A percentile compares a stretch with the other conserved stretches of the same genome.
Evolutionary conservation across 345 rosid genomes (phyloP).

Genomic region (Euphorbia lathyris): DNA sequence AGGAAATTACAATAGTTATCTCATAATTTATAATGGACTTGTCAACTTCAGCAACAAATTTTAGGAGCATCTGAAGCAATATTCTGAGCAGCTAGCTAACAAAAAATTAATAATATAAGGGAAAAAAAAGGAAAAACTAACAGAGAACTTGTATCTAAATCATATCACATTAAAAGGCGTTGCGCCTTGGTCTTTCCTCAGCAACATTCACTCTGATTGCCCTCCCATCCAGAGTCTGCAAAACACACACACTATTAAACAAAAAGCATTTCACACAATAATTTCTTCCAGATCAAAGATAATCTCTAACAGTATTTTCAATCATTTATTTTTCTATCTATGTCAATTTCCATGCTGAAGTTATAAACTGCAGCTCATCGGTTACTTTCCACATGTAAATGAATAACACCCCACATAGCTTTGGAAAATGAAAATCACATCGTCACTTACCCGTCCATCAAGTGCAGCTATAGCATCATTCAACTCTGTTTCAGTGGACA

Average conservation of each 20-base stretch:
- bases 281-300: not conserved
- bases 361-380: not conserved
- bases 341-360: too few species aligned
- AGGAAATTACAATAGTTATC: not conserved
- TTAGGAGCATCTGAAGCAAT: not conserved
- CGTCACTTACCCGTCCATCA: conserved; percentile 72
- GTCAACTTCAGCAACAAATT: conserved; percentile 9
- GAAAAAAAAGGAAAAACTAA: conserved; percentile 1
- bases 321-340: too few species aligned
- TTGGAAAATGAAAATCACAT: not conserved
- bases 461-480: conserved; percentile 89
- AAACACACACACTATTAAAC: conserved; percentile 1
- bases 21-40: not conserved
- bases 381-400: not conserved
- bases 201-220: conserved; percentile 87
- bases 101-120: conserved; percentile 21
- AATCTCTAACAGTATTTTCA: not conserved
- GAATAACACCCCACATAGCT: too few species aligned
- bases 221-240: conserved; percentile 87
- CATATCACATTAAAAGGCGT: conserved; percentile 39
- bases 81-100: conserved; percentile 9
- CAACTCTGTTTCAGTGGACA: conserved; percentile 71
- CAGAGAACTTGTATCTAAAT: conserved; percentile 11
- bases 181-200: conserved; percentile 69
- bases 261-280: not conserved